Evolutionary conservation across 2,329 filamentous ascomycete genomes (phyloP).

Genomic region (Fragosphaeria purpurea): DNA sequence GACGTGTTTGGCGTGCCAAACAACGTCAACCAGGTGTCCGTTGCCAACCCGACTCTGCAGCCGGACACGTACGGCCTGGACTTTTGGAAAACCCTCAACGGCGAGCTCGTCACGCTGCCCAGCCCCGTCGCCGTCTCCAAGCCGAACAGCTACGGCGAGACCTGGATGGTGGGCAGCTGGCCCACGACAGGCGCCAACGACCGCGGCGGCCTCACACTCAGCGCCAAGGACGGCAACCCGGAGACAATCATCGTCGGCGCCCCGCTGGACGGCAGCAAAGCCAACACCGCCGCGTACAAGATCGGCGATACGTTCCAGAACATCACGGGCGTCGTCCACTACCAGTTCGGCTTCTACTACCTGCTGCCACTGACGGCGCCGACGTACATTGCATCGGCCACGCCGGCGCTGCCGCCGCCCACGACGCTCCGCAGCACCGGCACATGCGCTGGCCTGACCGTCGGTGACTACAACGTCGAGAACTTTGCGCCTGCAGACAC

Average conservation of each 20-base stretch:
- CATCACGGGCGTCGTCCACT: conserved; percentile 57
- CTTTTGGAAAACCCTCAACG: conserved; percentile 62
- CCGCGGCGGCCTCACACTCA: conserved; percentile 55
- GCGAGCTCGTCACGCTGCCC: conserved; percentile 56
- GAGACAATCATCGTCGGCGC: conserved; percentile 56
- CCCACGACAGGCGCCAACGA: conserved; percentile 50
- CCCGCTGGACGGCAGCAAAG: conserved; percentile 55
- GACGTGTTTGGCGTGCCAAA: conserved; percentile 58
- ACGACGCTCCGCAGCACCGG: conserved; percentile 44
- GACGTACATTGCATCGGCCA: conserved; percentile 31
- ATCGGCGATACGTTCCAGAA: conserved; percentile 56
- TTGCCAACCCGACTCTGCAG: conserved; percentile 49
- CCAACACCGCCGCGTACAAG: conserved; percentile 43
- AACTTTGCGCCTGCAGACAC: conserved; percentile 49
- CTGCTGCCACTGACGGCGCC: conserved; percentile 54
- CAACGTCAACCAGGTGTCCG: conserved; percentile 46
- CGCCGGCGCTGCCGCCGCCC: conserved; percentile 36
- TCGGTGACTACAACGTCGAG: conserved; percentile 61
- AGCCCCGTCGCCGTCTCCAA: conserved; percentile 46
- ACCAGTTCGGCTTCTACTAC: conserved; percentile 59
- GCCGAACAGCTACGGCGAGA: conserved; percentile 56
- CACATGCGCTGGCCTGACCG: conserved; percentile 49
- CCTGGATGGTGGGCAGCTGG: conserved; percentile 60
- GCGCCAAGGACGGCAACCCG: conserved; percentile 54
- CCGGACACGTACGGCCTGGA: conserved; percentile 56